Evolutionary conservation across 805 yeast genomes (phyloP).

Genomic region (Candida insectorum): DNA sequence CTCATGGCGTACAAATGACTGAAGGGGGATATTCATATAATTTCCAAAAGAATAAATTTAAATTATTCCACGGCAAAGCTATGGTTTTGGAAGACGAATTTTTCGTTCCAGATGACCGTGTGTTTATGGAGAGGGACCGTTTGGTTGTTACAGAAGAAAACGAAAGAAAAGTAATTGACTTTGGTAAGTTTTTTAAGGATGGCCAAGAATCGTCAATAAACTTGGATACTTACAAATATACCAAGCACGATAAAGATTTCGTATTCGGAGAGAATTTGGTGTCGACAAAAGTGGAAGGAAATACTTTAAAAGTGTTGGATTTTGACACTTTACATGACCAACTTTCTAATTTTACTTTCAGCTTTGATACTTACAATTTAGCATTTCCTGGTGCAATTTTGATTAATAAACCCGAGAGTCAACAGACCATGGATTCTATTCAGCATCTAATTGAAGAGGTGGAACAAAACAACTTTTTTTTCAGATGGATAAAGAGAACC

Average conservation of each 20-base stretch:
- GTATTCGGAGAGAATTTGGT: conserved; percentile 7
- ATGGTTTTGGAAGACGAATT: conserved; percentile 10
- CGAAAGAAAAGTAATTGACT: conserved; percentile 10
- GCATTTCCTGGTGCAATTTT: conserved; percentile 8
- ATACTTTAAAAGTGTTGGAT: neutral
- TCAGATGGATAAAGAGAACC: conserved; percentile 27
- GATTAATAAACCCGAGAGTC: conserved; percentile 30
- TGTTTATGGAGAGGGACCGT: conserved; percentile 3
- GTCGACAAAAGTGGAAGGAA: conserved; percentile 4
- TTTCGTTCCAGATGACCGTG: neutral
- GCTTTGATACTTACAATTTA: conserved; percentile 4
- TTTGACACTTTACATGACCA: conserved; percentile 6
- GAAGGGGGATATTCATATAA: too few species aligned
- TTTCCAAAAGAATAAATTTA: conserved; percentile 4
- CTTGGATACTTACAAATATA: conserved; percentile 7
- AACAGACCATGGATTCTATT: conserved; percentile 23
- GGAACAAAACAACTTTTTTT: conserved; percentile 15
- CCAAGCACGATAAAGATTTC: conserved; percentile 5
- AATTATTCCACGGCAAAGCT: conserved; percentile 4
- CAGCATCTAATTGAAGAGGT: conserved; percentile 30
- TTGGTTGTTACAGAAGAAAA: conserved; percentile 7
- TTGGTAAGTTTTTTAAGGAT: conserved; percentile 7
- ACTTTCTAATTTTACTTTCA: neutral
- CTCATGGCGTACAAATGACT: too few species aligned
- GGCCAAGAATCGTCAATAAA: conserved; percentile 10